Percentiles rank a stretch among this genome's conserved stretches.
Conservation (phyloP, 345 rosid genomes). For the Ceriops tagal region DNA sequence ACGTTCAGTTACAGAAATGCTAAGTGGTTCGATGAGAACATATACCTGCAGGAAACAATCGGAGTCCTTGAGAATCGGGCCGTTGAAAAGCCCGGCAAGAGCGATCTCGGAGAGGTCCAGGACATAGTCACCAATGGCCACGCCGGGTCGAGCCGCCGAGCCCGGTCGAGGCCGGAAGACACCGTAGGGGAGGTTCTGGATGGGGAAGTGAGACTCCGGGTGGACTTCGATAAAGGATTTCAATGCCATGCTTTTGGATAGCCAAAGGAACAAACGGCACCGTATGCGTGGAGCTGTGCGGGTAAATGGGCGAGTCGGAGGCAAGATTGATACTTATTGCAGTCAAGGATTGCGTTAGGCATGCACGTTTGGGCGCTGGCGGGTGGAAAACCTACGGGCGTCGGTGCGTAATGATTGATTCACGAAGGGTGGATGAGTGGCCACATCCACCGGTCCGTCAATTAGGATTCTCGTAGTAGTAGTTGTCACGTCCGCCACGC, state of each 20-base stretch:
- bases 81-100: slow-evolving; percentile 67
- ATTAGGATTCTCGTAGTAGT: too few species aligned
- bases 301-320: too few species aligned
- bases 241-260: slow-evolving; percentile 40
- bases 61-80: slow-evolving; percentile 53
- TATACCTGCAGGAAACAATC: slow-evolving; percentile 86
- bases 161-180: slow-evolving; percentile 57
- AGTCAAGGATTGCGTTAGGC: too few species aligned
- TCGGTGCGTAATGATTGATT: too few species aligned
- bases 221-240: slow-evolving; percentile 64
- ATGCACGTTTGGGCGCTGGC: too few species aligned
- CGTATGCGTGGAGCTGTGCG: too few species aligned
- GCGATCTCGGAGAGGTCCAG: slow-evolving; percentile 74
- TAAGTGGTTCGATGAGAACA: background rate
- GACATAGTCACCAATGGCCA: slow-evolving; percentile 74
- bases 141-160: slow-evolving; percentile 59
- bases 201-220: slow-evolving; percentile 76
- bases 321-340: too few species aligned
- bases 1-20: background rate
- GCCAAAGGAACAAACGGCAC: too few species aligned
- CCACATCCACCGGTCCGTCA: too few species aligned
- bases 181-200: slow-evolving; percentile 90
- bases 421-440: too few species aligned
- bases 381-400: too few species aligned
- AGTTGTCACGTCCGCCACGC: too few species aligned